Evolutionary conservation across 1,284 basidiomycete genomes (phyloP).

Genomic region (Cryptococcus sp.): DNA sequence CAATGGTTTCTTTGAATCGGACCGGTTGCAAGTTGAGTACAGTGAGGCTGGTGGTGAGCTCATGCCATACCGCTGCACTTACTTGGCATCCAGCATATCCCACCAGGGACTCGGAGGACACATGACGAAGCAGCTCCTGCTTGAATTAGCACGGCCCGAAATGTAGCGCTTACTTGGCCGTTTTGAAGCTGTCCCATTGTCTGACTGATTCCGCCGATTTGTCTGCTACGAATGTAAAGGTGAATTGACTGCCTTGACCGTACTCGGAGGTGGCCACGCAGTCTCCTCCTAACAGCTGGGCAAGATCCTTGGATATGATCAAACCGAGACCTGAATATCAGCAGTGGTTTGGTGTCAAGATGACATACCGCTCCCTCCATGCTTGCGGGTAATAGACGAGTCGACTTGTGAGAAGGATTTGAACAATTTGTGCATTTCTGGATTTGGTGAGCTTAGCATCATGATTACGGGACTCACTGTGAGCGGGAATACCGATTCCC

Average conservation of each 20-base stretch:
- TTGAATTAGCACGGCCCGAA: not conserved
- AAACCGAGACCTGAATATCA: slow-evolving; percentile 38
- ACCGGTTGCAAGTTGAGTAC: slow-evolving; percentile 36
- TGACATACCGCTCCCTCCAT: slow-evolving; percentile 38
- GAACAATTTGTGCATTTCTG: slow-evolving; percentile 48
- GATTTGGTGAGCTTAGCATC: not conserved
- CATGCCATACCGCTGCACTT: not conserved
- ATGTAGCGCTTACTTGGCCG: not conserved
- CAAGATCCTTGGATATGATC: slow-evolving; percentile 47
- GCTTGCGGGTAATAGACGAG: slow-evolving; percentile 45
- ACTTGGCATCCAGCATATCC: slow-evolving; percentile 37
- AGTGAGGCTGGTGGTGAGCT: slow-evolving; percentile 16
- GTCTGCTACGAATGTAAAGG: slow-evolving; percentile 42
- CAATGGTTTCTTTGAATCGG: slow-evolving; percentile 25
- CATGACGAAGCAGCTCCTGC: slow-evolving; percentile 30
- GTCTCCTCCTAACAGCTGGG: slow-evolving; percentile 47
- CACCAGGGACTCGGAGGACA: slow-evolving; percentile 30
- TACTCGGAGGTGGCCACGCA: slow-evolving; percentile 44
- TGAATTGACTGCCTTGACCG: slow-evolving; percentile 47
- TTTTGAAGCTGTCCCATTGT: slow-evolving; percentile 1
- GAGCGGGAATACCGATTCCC: slow-evolving; percentile 41
- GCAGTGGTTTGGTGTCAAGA: not conserved
- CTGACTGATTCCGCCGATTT: slow-evolving; percentile 1
- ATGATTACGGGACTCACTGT: slow-evolving; percentile 18
- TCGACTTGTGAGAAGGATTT: slow-evolving; percentile 51